Conservation (phyloP, 495 filamentous ascomycete genomes). For the Ramalina peruviana region DNA sequence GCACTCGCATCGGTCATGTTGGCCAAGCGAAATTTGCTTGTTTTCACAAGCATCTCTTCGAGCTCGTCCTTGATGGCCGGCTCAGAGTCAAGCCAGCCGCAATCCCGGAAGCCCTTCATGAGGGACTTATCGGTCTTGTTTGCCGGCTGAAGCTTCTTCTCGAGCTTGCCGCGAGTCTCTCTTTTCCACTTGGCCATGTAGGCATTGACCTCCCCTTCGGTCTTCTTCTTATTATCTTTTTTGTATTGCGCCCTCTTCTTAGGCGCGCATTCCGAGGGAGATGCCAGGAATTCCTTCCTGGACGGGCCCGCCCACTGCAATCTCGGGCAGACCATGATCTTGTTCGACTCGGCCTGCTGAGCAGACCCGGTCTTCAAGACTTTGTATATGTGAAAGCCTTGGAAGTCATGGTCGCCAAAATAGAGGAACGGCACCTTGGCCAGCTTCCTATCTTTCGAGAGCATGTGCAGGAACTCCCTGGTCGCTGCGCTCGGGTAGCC, state of each 20-base stretch:
- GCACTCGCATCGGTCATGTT: not conserved
- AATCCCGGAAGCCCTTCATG: not conserved
- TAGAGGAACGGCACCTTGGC: not conserved
- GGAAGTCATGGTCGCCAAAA: constrained; percentile 2
- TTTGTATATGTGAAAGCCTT: constrained; percentile 1
- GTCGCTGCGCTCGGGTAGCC: not conserved
- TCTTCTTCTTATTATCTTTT: not conserved
- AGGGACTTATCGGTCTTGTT: not conserved
- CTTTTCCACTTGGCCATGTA: not conserved
- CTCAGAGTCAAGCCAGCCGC: constrained; percentile 2
- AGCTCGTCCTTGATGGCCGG: not conserved
- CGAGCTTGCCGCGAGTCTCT: not conserved
- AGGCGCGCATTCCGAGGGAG: not conserved
- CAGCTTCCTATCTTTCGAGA: not conserved
- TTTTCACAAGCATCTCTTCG: not conserved
- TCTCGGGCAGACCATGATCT: constrained; percentile 1
- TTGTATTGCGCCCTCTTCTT: not conserved
- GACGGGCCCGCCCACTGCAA: constrained; percentile 1
- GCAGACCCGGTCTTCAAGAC: not conserved
- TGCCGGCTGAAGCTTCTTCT: not conserved
- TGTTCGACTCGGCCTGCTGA: not conserved
- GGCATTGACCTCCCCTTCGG: not conserved
- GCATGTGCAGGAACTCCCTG: constrained; percentile 1
- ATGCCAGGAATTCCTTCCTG: not conserved
- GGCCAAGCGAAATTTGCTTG: constrained; percentile 2